Evolutionary conservation across 805 yeast species (phyloP), one percentile per base, ranked within the genome.

Genomic region (Isabelozyma pseudorhagii): DNA sequence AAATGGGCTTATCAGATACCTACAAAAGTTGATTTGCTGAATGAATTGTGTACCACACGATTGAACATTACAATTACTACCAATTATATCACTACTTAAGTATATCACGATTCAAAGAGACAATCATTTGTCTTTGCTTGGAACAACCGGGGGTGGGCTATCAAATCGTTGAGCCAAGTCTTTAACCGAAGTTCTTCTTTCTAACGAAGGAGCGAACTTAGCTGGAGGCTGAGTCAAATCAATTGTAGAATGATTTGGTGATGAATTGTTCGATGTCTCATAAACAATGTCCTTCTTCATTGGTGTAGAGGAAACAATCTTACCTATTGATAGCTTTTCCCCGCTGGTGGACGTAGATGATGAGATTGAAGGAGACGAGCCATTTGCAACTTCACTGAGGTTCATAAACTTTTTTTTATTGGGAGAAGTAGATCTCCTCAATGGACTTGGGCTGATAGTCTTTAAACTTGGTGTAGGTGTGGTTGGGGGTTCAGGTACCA

Each of bases 361-460:
- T 31, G 46, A 40, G 28, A 10, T 14, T 27, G 25, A 40, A 17
- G 28, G 7, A 38, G n/a, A 14, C 10, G 54, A 57, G 31, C 25
- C 25, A 21, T 61, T 51, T 21, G 53, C 47, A 1, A 59, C 44
- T 40, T 55, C 62, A 31, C 36, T 31, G 36, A 31, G 36, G 36
- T 31, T 31, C 36, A 31, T 31, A 42, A 67, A 54, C 36, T 65
- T 67, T 51, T 68, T 71, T 46, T 72, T 74, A 47, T 66, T 71
- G 4, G 77, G 77, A 1, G 77, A 72, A 1, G 63, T 56, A 1
- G 77, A 71, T 50, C 77, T 59, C 47, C 58, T 71, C 34, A 71
- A 63, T 0, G 58, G 47, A 4, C 50, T 47, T 8, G 51, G 29
- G 9, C 25, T 21, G 10, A 45, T 40, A 18, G 25, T 28, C 38